Base-by-base conservation (phyloP, 2,329 filamentous ascomycete genomes). In the Graphiopsis chlorocephala region DNA sequence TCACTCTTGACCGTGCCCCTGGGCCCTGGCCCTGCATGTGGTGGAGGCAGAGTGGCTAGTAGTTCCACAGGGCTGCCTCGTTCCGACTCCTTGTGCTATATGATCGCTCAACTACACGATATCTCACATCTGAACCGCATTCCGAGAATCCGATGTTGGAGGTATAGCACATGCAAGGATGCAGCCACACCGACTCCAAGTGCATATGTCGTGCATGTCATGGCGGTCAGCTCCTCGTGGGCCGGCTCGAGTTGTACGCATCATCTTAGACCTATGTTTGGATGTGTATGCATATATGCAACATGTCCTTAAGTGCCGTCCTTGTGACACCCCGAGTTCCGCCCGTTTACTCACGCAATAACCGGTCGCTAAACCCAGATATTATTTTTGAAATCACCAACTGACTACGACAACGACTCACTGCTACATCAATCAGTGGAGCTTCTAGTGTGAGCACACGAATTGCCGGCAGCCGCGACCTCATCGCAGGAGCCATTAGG, bases 401-500 rank as follows among this genome's bases (percentile, higher is more conserved):
- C 12, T 23, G 20, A 31, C 53, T 7, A 33, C 31, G 53, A 29
- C 20, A 56, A 31, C 50, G 31, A 52, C 20, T 33, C 53, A 15
- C 15, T 35, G 8, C 25, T 26, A 15, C 47, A 15, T 25, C n/a
- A 33, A 48, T 52, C 59, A 47, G 59, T 61, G 59, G 59, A 61
- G 59, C 47, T 53, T 52, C 59, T 61, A 52, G 59, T 52, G 23
- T 52, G 29, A 56, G 14, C 53, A 15, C 53, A 33, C 12, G 29
- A 52, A 31, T 17, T 61, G 59, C 59, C 59, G 59, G 47, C 59
- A 50, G 59, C 59, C 45, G 47, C 42, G 26, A 50, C 58, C 58
- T 48, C 59, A 53, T 61, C 59, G 59, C 45, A 62, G 60, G 60
- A 53, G n/a, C 60, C 48, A 45, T 45, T 45, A n/a, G 50, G 8